Evolutionary conservation across 306 rosid genomes (phyloP).

Genomic region (Boehmeria nivea): DNA sequence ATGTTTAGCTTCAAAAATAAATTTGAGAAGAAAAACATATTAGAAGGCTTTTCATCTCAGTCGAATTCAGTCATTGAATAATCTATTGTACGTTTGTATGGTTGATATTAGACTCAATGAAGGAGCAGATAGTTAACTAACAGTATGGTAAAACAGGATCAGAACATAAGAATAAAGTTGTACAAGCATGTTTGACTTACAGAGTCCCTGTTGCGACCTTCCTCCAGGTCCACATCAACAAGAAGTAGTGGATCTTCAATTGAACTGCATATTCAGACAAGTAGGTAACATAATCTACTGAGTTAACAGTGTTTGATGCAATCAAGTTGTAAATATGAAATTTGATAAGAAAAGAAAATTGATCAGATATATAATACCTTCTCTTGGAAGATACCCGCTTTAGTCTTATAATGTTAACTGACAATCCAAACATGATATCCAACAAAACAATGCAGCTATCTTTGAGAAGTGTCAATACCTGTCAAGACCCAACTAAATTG

Average conservation of each 20-base stretch:
- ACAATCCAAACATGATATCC: constrained; percentile 55
- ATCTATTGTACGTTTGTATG: too few relatives aligned
- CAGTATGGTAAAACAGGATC: too few relatives aligned
- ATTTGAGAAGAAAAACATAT: constrained; percentile 19
- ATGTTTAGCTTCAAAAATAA: constrained; percentile 41
- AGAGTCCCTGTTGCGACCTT: constrained; percentile 40
- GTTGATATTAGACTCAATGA: background rate
- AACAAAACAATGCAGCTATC: constrained; percentile 43
- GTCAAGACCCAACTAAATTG: constrained; percentile 7
- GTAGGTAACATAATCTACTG: background rate
- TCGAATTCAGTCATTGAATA: too few relatives aligned
- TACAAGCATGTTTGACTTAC: constrained; percentile 43
- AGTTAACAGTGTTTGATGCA: too few relatives aligned
- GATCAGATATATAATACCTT: constrained; percentile 38
- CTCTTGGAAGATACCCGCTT: constrained; percentile 40
- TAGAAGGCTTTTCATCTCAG: constrained; percentile 9
- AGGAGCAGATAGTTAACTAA: too few relatives aligned
- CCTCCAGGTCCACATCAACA: constrained; percentile 55
- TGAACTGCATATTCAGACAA: constrained; percentile 42
- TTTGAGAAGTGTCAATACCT: constrained; percentile 44
- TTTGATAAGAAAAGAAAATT: constrained; percentile 6
- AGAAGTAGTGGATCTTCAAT: constrained; percentile 76
- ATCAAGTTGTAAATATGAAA: background rate
- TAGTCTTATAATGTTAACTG: constrained; percentile 58
- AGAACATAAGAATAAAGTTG: background rate